Evolutionary conservation across 2,329 filamentous ascomycete genomes (phyloP).

Genomic region (Macrophomina pseudophaseolina): DNA sequence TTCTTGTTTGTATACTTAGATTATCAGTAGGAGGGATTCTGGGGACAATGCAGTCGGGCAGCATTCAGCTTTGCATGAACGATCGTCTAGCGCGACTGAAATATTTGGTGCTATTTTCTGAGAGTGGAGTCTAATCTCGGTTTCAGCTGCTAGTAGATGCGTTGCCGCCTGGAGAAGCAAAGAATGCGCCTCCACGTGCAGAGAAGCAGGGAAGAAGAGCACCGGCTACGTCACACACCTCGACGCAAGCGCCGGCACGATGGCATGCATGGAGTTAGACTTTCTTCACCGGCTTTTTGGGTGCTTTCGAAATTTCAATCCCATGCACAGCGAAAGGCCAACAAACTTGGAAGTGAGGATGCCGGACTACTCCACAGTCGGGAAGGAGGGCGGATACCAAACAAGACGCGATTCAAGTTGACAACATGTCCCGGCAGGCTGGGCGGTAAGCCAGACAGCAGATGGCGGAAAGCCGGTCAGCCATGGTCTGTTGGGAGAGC

Average conservation of each 20-base stretch:
- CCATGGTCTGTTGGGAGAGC: not conserved
- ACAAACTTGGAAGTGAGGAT: not conserved
- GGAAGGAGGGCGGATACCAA: not conserved
- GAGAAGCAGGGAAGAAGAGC: not conserved
- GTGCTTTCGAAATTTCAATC: not conserved
- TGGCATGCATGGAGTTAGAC: not conserved
- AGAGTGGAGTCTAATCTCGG: not conserved
- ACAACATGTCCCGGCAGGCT: not conserved
- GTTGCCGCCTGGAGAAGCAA: not conserved
- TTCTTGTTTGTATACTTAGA: constrained; percentile 19
- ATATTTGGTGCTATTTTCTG: not conserved
- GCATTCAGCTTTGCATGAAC: not conserved
- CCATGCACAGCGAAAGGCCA: not conserved
- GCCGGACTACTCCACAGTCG: not conserved
- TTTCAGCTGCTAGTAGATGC: not conserved
- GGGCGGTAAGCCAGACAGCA: constrained; percentile 1
- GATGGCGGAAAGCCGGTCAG: not conserved
- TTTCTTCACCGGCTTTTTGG: constrained; percentile 2
- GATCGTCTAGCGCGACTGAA: not conserved
- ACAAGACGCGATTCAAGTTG: constrained; percentile 5
- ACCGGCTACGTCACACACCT: constrained; percentile 6
- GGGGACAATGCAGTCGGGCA: not conserved
- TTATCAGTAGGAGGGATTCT: not conserved
- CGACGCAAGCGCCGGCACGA: not conserved
- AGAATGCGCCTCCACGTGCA: constrained; percentile 4